Percentiles rank a stretch among this genome's conserved stretches.
phyloP scores from a whole-genome alignment of 805 yeast species.

The Lipomyces yamadae region DNA sequence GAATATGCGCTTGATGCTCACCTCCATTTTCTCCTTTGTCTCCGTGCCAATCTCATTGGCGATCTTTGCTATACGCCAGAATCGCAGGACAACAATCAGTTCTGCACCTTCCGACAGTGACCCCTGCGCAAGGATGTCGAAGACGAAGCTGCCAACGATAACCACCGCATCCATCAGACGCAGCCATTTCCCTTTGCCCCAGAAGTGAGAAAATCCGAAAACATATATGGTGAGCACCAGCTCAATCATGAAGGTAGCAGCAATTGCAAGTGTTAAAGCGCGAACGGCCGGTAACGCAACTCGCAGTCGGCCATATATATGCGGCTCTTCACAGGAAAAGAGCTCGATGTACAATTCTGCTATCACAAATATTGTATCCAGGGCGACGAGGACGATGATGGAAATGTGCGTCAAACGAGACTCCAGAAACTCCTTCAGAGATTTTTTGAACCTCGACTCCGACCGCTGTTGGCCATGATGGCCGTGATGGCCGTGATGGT shows the following conservation, averaged over 20 bases:
- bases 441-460: no score
- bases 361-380: background rate
- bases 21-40: conserved; percentile 1
- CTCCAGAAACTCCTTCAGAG: background rate
- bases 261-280: background rate
- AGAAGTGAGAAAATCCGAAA: background rate
- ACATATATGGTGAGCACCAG: background rate
- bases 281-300: background rate
- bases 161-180: background rate
- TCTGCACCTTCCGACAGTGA: background rate
- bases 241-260: background rate
- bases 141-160: conserved; percentile 3
- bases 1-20: background rate
- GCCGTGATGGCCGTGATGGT: no score
- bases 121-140: conserved; percentile 2
- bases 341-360: background rate
- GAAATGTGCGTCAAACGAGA: background rate
- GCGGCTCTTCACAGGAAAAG: background rate
- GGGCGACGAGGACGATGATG: conserved; percentile 1
- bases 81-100: conserved; percentile 8
- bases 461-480: no score
- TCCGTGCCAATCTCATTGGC: background rate
- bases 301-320: background rate
- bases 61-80: conserved; percentile 7
- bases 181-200: background rate